Conservation (phyloP, 2,329 filamentous ascomycete genomes). For the Talaromyces marneffei region DNA sequence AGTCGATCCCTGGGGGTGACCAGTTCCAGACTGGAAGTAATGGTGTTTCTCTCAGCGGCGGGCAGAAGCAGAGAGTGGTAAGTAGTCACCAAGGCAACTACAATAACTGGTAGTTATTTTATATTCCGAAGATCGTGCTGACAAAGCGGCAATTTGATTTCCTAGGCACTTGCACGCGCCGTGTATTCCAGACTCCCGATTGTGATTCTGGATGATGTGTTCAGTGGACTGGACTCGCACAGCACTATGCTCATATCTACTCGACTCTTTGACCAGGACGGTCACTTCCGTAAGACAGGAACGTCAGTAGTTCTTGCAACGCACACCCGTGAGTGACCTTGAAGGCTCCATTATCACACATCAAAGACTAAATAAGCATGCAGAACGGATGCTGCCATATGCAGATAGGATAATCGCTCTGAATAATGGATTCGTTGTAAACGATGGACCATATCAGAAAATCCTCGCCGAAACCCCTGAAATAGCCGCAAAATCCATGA, state of each 20-base stretch:
- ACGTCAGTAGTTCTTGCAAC: background rate
- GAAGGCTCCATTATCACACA: slow-evolving; percentile 27
- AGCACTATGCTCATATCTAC: background rate
- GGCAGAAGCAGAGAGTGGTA: slow-evolving; percentile 41
- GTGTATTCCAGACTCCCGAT: slow-evolving; percentile 38
- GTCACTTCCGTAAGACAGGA: background rate
- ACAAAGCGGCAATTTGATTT: no score
- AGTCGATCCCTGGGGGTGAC: slow-evolving; percentile 35
- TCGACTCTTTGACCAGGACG: slow-evolving; percentile 1
- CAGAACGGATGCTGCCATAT: background rate
- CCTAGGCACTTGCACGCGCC: slow-evolving; percentile 39
- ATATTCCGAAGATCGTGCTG: background rate
- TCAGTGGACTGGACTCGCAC: slow-evolving; percentile 11
- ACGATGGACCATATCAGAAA: no score
- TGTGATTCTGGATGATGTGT: slow-evolving; percentile 8
- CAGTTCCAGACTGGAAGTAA: slow-evolving; percentile 46
- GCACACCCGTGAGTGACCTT: background rate
- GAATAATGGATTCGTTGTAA: no score
- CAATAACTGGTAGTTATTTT: background rate
- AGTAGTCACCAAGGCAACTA: no score
- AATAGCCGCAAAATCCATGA: no score
- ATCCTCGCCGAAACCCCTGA: no score
- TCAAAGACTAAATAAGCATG: slow-evolving; percentile 27
- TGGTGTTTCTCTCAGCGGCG: slow-evolving; percentile 48
- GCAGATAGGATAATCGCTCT: slow-evolving; percentile 40